Conservation (phyloP, 2,329 filamentous ascomycete species). For the Fusarium coffeatum region DNA sequence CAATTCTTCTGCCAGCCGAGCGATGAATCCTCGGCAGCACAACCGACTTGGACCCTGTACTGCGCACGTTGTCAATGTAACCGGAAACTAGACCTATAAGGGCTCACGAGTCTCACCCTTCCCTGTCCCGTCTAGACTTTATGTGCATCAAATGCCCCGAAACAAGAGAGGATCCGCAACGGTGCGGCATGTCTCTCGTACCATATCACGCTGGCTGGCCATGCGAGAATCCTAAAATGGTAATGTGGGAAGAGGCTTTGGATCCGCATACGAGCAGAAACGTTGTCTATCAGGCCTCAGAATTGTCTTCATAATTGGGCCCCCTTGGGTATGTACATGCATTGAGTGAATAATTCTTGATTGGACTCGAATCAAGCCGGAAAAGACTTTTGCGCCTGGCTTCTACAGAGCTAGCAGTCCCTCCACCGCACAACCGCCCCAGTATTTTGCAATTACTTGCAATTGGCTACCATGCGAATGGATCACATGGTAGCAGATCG, state of each 20-base stretch:
- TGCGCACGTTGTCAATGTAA: constrained; percentile 1
- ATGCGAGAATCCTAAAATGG: constrained; percentile 42
- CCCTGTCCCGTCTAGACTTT: constrained; percentile 1
- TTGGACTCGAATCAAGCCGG: constrained; percentile 1
- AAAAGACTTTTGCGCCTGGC: constrained; percentile 5
- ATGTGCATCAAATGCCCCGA: constrained; percentile 8
- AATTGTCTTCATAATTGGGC: not conserved
- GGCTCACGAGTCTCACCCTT: not conserved
- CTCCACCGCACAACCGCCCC: constrained; percentile 20
- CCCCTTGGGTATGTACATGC: not conserved
- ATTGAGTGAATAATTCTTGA: not conserved
- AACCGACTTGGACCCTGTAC: constrained; percentile 29
- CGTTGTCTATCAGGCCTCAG: constrained; percentile 22
- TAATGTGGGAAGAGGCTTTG: constrained; percentile 31
- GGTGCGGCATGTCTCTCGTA: constrained; percentile 29
- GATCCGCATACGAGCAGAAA: constrained; percentile 37
- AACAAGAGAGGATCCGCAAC: constrained; percentile 10
- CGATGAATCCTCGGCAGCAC: constrained; percentile 21
- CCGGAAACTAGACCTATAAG: constrained; percentile 6
- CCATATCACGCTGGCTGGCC: constrained; percentile 36
- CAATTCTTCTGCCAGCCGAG: not conserved
- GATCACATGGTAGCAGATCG: constrained; percentile 40
- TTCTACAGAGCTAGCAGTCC: not conserved
- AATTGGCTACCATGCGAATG: constrained; percentile 43
- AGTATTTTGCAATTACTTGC: constrained; percentile 33